These are phyloP conservation scores for Daldinia grandis DNA, from an alignment of 495 filamentous ascomycete genomes.

Conservation along the genomic window DNA sequence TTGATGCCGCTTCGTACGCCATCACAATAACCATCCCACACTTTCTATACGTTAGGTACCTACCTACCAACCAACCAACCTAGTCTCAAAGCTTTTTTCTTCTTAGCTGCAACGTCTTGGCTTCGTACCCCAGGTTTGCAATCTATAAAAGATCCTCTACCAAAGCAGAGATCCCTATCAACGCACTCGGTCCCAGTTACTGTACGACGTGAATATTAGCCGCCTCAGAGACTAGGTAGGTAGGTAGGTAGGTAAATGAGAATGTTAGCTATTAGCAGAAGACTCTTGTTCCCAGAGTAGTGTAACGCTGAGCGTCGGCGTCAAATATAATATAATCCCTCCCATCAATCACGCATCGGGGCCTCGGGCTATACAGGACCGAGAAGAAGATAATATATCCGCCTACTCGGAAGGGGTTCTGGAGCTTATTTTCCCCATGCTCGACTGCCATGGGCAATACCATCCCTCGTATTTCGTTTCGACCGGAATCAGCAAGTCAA, in stretches of 20 bases:
- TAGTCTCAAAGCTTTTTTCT: neutral
- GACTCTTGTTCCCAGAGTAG: neutral
- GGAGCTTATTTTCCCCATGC: neutral
- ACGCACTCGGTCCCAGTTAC: neutral
- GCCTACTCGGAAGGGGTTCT: neutral
- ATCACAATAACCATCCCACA: too few relatives aligned
- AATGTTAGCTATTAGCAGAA: neutral
- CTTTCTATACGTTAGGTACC: too few relatives aligned
- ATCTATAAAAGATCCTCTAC: neutral
- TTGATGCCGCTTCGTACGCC: neutral
- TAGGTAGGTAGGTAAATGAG: neutral
- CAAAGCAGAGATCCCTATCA: slow-evolving; percentile 11
- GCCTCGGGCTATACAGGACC: slow-evolving; percentile 14
- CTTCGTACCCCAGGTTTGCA: slow-evolving; percentile 5
- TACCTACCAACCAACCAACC: too few relatives aligned
- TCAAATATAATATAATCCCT: slow-evolving; percentile 11
- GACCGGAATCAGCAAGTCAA: neutral
- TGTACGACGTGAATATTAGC: slow-evolving; percentile 31
- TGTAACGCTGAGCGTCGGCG: slow-evolving; percentile 11
- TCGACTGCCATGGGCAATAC: neutral
- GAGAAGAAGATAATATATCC: slow-evolving; percentile 7
- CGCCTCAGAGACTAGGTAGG: slow-evolving; percentile 7
- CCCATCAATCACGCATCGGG: slow-evolving; percentile 12
- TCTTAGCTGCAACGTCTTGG: neutral
- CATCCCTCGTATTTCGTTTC: neutral